Evolutionary conservation across 2,329 filamentous ascomycete genomes (phyloP).

Genomic region (Berkeleyomyces basicola): DNA sequence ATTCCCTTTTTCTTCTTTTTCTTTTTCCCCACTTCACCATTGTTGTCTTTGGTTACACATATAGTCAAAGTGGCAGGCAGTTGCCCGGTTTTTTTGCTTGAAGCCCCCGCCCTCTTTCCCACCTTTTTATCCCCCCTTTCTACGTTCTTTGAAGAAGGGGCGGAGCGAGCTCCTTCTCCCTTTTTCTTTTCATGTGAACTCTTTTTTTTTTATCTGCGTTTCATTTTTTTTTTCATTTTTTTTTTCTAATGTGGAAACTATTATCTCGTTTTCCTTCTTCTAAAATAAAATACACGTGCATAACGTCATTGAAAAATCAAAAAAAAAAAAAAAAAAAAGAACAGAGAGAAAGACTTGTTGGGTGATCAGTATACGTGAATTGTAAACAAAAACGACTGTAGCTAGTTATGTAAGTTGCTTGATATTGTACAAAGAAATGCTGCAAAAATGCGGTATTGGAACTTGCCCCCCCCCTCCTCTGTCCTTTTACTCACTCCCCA

Average conservation of each 20-base stretch:
- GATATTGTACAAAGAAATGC: conserved; percentile 2
- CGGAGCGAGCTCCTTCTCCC: not conserved
- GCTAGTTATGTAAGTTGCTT: not conserved
- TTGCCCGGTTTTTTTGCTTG: not conserved
- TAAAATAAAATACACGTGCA: not conserved
- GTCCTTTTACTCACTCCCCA: not conserved
- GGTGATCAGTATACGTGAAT: not conserved
- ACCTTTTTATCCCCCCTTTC: too few species aligned
- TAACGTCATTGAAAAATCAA: not conserved
- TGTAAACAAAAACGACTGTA: not conserved
- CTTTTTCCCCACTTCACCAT: not conserved
- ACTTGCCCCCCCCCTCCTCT: not conserved
- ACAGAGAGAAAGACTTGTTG: too few species aligned
- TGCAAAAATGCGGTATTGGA: conserved; percentile 1
- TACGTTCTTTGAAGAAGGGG: not conserved
- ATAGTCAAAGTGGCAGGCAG: too few species aligned
- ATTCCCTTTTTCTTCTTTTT: not conserved
- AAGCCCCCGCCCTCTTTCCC: too few species aligned
- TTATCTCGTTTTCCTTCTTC: not conserved
- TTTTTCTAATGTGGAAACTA: not conserved
- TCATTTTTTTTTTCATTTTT: not conserved
- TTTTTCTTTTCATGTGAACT: not conserved
- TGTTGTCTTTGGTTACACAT: too few species aligned
- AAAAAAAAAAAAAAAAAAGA: too few species aligned
- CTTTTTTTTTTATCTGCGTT: not conserved